Percentiles rank a stretch among this genome's conserved stretches.
Evolutionary conservation across 495 filamentous ascomycete genomes (phyloP).

Genomic region (Collariella sp.): DNA sequence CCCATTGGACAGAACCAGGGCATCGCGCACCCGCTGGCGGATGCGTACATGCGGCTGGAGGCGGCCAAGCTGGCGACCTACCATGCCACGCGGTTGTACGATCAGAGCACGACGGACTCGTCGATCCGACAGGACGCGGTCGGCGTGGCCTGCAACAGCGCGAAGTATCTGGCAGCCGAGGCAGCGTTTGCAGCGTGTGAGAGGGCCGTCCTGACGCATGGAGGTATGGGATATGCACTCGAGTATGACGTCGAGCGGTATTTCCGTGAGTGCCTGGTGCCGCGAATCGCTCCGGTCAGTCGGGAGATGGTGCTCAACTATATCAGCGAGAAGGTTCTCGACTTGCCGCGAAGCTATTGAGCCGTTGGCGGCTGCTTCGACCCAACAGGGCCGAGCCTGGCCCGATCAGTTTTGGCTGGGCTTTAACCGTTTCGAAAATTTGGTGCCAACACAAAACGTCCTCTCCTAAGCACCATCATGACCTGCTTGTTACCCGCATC

Average conservation of each 20-base stretch:
- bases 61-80: constrained; percentile 72
- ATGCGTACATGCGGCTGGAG: constrained; percentile 70
- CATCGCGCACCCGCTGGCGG: constrained; percentile 65
- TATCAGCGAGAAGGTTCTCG: constrained; percentile 63
- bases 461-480: no score
- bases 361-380: neutral
- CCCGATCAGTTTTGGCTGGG: no score
- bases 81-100: constrained; percentile 67
- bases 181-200: constrained; percentile 71
- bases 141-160: constrained; percentile 65
- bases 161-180: constrained; percentile 74
- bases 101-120: constrained; percentile 45
- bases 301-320: constrained; percentile 77
- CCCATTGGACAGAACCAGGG: constrained; percentile 69
- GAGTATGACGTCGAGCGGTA: constrained; percentile 76
- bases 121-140: constrained; percentile 53
- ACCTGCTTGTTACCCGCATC: no score
- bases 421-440: no score
- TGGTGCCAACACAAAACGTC: no score
- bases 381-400: no score
- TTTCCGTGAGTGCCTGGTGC: constrained; percentile 64
- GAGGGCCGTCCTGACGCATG: constrained; percentile 55
- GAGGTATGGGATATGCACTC: constrained; percentile 70
- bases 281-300: constrained; percentile 66
- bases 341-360: constrained; percentile 46